phyloP scores from a whole-genome alignment of 2,329 filamentous ascomycete species.

The Colletotrichum nymphaeae region DNA sequence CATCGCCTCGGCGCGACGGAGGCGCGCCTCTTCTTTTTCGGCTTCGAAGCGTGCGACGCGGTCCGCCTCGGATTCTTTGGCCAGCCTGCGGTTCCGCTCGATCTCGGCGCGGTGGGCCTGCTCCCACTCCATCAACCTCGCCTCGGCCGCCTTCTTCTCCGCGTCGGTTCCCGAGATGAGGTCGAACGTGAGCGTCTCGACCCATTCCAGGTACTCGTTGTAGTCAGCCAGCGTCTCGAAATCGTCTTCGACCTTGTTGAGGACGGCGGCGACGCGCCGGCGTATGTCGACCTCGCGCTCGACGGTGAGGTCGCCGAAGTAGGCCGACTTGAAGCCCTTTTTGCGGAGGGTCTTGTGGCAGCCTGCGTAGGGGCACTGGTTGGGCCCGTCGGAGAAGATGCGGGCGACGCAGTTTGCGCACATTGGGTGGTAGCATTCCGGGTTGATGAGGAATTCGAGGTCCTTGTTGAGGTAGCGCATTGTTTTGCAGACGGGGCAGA shows the following conservation, averaged over 20 bases:
- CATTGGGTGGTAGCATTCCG: slow-evolving; percentile 99
- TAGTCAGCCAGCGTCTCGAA: slow-evolving; percentile 86
- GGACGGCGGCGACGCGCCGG: slow-evolving; percentile 79
- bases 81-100: slow-evolving; percentile 68
- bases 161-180: slow-evolving; percentile 79
- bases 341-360: slow-evolving; percentile 90
- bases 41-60: slow-evolving; percentile 67
- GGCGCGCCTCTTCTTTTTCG: slow-evolving; percentile 74
- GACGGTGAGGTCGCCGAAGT: slow-evolving; percentile 87
- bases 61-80: slow-evolving; percentile 66
- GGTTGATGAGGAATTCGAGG: slow-evolving; percentile 96
- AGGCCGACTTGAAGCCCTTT: slow-evolving; percentile 85
- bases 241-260: slow-evolving; percentile 91
- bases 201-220: slow-evolving; percentile 94
- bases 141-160: slow-evolving; percentile 62
- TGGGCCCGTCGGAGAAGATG: slow-evolving; percentile 91
- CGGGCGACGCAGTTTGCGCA: slow-evolving; percentile 96
- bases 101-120: slow-evolving; percentile 77
- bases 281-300: slow-evolving; percentile 96
- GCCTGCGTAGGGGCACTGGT: slow-evolving; percentile 89
- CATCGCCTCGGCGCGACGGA: slow-evolving; percentile 71
- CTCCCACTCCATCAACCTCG: slow-evolving; percentile 70
- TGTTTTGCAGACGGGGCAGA: slow-evolving; percentile 97
- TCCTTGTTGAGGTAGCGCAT: slow-evolving; percentile 94
- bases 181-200: slow-evolving; percentile 91